A percentile compares a stretch with the other conserved stretches of the same genome.
phyloP scores from a whole-genome alignment of 192 early-diverging fungal genomes.

The Backusella macrospora region DNA sequence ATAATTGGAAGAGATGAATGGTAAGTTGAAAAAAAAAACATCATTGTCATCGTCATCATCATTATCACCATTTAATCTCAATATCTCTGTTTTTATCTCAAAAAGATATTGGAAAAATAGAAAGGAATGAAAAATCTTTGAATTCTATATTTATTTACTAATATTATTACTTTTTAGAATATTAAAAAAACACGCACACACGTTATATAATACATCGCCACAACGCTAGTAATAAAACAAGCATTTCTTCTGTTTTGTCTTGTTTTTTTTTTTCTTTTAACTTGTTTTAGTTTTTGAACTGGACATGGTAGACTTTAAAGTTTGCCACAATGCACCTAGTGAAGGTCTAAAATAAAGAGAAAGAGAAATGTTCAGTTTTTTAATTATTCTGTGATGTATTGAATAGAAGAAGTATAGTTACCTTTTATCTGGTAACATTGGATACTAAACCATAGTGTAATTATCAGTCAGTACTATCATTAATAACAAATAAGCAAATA shows the following conservation, averaged over 20 bases:
- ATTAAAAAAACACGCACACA: too few relatives aligned
- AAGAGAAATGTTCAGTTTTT: neutral
- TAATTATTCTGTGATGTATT: neutral
- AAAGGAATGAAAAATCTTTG: neutral
- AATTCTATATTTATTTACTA: neutral
- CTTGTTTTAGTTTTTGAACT: neutral
- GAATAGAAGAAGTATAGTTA: constrained; percentile 3
- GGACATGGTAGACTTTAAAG: constrained; percentile 15
- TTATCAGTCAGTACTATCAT: too few relatives aligned
- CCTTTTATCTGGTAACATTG: constrained; percentile 74
- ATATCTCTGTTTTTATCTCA: neutral
- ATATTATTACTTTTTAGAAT: neutral
- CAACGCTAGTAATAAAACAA: too few relatives aligned
- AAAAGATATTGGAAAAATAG: too few relatives aligned
- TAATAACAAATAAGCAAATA: neutral
- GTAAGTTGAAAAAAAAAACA: neutral
- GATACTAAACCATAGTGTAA: constrained; percentile 50
- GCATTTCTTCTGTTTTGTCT: too few relatives aligned
- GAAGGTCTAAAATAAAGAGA: constrained; percentile 15
- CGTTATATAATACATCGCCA: too few relatives aligned
- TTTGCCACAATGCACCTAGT: constrained; percentile 12
- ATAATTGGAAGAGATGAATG: neutral
- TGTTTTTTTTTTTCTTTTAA: neutral
- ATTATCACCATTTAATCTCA: neutral
- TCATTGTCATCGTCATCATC: too few relatives aligned